A percentile compares a stretch with the other conserved stretches of the same genome.
phyloP scores from a whole-genome alignment of 2,329 filamentous ascomycete species.

The Ramichloridium luteum region DNA sequence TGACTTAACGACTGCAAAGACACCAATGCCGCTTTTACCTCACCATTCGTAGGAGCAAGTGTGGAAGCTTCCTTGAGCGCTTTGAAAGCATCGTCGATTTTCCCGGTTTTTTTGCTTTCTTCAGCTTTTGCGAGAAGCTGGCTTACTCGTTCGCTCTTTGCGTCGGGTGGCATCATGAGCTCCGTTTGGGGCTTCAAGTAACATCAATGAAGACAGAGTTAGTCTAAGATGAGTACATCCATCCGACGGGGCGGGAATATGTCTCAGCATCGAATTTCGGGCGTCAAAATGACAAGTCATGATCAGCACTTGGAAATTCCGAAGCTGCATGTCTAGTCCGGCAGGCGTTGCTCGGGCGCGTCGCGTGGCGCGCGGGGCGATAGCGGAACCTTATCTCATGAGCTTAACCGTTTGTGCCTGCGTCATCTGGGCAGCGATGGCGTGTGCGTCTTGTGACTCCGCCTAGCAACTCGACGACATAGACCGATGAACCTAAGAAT shows the following conservation, averaged over 20 bases:
- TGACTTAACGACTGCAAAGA: constrained; percentile 24
- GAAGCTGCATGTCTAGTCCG: neutral
- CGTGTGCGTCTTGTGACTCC: neutral
- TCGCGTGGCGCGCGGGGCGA: neutral
- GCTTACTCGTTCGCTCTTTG: constrained; percentile 12
- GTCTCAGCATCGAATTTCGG: no score
- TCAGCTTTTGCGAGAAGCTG: constrained; percentile 16
- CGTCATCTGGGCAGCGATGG: neutral
- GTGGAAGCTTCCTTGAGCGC: constrained; percentile 34
- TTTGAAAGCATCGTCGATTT: constrained; percentile 29
- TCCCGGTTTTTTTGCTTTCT: constrained; percentile 14
- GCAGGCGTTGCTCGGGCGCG: no score
- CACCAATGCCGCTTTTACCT: constrained; percentile 31
- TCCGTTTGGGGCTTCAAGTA: no score
- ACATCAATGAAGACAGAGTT: no score
- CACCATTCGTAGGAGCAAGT: constrained; percentile 30
- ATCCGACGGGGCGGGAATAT: no score
- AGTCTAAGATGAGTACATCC: no score
- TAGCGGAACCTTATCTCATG: neutral
- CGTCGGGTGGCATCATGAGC: constrained; percentile 14
- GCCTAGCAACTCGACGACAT: neutral
- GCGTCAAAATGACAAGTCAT: no score
- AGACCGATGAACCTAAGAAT: neutral
- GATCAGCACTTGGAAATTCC: constrained; percentile 12
- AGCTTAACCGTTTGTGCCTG: neutral